Percentiles rank a stretch among this genome's conserved stretches.
Conservation (phyloP, 139 green algal genomes). For the Diplosphaera chodatii region DNA sequence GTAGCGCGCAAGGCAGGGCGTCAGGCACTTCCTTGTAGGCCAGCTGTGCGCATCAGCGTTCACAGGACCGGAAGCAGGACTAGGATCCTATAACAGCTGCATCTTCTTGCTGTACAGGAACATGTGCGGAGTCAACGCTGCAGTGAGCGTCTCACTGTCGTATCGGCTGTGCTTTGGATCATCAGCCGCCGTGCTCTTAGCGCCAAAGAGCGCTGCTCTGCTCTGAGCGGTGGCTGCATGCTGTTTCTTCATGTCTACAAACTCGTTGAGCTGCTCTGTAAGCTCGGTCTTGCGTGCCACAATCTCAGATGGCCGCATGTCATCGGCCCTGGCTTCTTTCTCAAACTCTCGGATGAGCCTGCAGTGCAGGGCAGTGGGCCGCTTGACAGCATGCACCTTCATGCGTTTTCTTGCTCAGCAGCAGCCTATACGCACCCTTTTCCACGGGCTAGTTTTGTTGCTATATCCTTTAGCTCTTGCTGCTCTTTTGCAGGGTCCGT, state of each 20-base stretch:
- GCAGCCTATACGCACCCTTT: conserved; percentile 59
- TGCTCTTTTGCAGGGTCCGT: conserved; percentile 36
- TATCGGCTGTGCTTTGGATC: neutral
- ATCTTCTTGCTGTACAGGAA: no score
- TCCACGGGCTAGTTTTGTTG: conserved; percentile 60
- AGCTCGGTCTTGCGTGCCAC: conserved; percentile 56
- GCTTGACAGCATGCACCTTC: neutral
- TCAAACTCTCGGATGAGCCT: conserved; percentile 92
- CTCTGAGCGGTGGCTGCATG: neutral
- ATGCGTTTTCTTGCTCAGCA: neutral
- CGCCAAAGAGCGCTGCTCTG: neutral
- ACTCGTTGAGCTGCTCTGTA: conserved; percentile 73
- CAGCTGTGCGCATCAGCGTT: neutral
- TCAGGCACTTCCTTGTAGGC: no score
- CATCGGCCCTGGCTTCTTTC: conserved; percentile 67
- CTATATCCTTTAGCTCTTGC: conserved; percentile 63
- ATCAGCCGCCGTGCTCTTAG: no score
- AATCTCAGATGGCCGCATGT: conserved; percentile 55
- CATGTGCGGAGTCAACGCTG: neutral
- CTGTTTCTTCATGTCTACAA: conserved; percentile 75
- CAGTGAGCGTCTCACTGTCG: neutral
- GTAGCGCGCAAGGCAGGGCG: neutral
- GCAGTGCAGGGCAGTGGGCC: neutral
- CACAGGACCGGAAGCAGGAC: neutral
- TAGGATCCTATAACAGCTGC: no score